Conservation (phyloP, 2,329 filamentous ascomycete genomes). For the Aspergillus cejpii region DNA sequence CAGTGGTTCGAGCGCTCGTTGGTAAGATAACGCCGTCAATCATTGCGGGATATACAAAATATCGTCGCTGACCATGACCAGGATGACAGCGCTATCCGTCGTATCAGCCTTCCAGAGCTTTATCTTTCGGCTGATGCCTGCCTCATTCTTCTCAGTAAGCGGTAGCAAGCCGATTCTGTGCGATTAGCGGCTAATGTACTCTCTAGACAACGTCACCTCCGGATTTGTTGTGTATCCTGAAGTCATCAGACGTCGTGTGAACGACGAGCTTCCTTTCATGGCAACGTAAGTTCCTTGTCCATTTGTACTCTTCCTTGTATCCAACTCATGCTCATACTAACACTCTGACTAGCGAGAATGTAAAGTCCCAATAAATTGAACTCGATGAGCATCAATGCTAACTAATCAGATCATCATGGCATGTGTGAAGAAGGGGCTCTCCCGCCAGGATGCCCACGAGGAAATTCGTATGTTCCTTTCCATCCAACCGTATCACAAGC, state of each 20-base stretch:
- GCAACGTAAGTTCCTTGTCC: constrained; percentile 49
- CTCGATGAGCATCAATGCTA: constrained; percentile 18
- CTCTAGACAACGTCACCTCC: constrained; percentile 58
- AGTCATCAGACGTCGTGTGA: constrained; percentile 60
- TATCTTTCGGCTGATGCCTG: constrained; percentile 62
- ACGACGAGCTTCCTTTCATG: constrained; percentile 82
- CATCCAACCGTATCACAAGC: not conserved
- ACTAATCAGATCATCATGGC: constrained; percentile 65
- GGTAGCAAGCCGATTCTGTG: not conserved
- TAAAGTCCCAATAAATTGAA: constrained; percentile 11
- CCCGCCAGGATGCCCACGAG: constrained; percentile 78
- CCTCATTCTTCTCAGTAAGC: constrained; percentile 34
- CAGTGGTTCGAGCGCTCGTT: constrained; percentile 76
- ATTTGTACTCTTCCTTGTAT: not conserved
- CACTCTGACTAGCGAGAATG: constrained; percentile 28
- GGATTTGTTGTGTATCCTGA: constrained; percentile 74
- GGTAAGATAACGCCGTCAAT: constrained; percentile 15
- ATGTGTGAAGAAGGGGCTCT: constrained; percentile 62
- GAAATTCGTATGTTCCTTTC: constrained; percentile 54
- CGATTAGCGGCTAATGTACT: not conserved
- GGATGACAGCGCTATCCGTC: constrained; percentile 66
- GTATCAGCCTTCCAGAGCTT: constrained; percentile 54
- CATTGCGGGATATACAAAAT: not conserved
- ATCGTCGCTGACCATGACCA: constrained; percentile 12
- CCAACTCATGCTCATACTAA: constrained; percentile 14